Percentiles rank a stretch among this genome's conserved stretches.
These are phyloP conservation scores for Fusarium sp. DNA, from an alignment of 2,329 filamentous ascomycete species.

Conservation along the genomic window DNA sequence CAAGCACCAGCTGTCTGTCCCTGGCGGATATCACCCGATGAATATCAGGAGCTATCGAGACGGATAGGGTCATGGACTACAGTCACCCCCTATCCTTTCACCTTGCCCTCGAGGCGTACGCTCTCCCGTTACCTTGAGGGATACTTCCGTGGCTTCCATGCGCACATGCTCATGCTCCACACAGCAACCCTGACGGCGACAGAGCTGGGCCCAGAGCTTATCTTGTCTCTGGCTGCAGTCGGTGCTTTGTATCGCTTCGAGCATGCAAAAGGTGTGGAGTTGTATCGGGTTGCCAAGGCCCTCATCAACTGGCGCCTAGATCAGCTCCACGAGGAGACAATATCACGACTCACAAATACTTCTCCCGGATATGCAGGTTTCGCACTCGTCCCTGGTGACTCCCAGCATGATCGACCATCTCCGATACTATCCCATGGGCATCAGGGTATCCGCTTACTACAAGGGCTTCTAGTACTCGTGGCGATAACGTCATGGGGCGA, in stretches of 20 bases:
- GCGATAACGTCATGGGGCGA: conserved; percentile 10
- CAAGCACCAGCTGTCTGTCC: not conserved
- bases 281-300: conserved; percentile 4
- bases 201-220: not conserved
- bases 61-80: not conserved
- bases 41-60: conserved; percentile 5
- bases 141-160: conserved; percentile 25
- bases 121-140: conserved; percentile 23
- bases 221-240: conserved; percentile 11
- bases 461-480: conserved; percentile 10
- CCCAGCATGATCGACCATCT: not conserved
- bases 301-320: conserved; percentile 11
- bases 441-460: not conserved
- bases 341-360: conserved; percentile 2
- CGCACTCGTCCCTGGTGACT: not conserved
- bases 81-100: not conserved
- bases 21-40: conserved; percentile 12
- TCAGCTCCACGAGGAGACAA: conserved; percentile 2
- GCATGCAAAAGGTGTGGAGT: conserved; percentile 2
- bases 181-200: not conserved
- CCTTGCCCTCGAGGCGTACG: conserved; percentile 18
- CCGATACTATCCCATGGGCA: not conserved
- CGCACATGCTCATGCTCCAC: conserved; percentile 25
- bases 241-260: conserved; percentile 19
- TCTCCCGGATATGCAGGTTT: conserved; percentile 8